Evolutionary conservation across 352 stramenopile species (phyloP).

Genomic region (Pythium sukuiense): DNA sequence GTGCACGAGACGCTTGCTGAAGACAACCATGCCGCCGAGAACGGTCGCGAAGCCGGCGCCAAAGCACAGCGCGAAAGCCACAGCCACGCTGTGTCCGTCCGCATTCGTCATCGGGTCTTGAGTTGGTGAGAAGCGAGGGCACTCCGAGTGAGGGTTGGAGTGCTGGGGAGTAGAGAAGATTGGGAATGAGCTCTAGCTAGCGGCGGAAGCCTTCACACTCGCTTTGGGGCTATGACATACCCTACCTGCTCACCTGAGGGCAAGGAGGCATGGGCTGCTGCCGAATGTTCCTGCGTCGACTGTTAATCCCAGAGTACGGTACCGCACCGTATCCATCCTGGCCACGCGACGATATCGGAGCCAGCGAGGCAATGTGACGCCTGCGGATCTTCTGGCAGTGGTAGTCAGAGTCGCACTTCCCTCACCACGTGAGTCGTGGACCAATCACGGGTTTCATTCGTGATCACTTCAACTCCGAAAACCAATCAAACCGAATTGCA

Average conservation of each 20-base stretch:
- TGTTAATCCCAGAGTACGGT: background rate
- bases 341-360: background rate
- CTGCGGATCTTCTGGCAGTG: background rate
- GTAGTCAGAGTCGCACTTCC: background rate
- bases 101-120: background rate
- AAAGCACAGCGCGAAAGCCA: slow-evolving; percentile 42
- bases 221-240: too few species aligned
- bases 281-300: background rate
- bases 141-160: background rate
- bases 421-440: background rate
- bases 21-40: slow-evolving; percentile 44
- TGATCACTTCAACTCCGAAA: background rate
- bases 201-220: background rate
- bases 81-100: slow-evolving; percentile 16
- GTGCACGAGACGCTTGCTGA: slow-evolving; percentile 55
- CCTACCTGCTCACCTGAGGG: too few species aligned
- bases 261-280: too few species aligned
- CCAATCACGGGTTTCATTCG: background rate
- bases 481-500: background rate
- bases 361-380: background rate
- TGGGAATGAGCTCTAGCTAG: background rate
- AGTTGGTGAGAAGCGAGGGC: background rate
- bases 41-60: slow-evolving; percentile 45
- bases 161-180: background rate
- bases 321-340: background rate